phyloP scores from a whole-genome alignment of 2,329 filamentous ascomycete species.

The Sordariomycetes sp. region DNA sequence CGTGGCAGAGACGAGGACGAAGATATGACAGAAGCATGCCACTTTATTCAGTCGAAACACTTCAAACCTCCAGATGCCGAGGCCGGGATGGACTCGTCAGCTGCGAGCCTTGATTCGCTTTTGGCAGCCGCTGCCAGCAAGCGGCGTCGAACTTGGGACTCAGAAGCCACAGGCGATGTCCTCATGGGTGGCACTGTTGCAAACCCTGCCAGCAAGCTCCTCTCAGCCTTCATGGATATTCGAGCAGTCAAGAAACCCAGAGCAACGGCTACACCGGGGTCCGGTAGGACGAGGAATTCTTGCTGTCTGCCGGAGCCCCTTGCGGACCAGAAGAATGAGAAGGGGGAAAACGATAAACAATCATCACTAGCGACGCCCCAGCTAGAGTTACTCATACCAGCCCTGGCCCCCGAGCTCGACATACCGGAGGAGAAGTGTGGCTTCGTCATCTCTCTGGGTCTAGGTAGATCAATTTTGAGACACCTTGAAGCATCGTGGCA shows the following conservation, averaged over 20 bases:
- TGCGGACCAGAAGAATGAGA: no score
- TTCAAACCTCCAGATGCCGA: no score
- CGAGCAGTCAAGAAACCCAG: neutral
- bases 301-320: no score
- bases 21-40: no score
- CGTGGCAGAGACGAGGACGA: no score
- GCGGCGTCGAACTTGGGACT: neutral
- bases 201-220: constrained; percentile 1
- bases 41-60: no score
- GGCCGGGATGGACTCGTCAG: no score
- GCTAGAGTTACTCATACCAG: no score
- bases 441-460: constrained; percentile 42
- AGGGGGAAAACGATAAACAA: no score
- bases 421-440: constrained; percentile 9
- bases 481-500: constrained; percentile 39
- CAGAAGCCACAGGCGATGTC: neutral
- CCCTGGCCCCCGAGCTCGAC: constrained; percentile 2
- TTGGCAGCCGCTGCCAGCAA: neutral
- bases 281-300: no score
- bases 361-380: no score
- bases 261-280: neutral
- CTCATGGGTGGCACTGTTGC: neutral
- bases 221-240: constrained; percentile 3
- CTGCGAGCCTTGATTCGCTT: no score
- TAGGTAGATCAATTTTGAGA: constrained; percentile 38